Base-by-base conservation (phyloP, 2,329 filamentous ascomycete species). In the Claviceps maximensis region DNA sequence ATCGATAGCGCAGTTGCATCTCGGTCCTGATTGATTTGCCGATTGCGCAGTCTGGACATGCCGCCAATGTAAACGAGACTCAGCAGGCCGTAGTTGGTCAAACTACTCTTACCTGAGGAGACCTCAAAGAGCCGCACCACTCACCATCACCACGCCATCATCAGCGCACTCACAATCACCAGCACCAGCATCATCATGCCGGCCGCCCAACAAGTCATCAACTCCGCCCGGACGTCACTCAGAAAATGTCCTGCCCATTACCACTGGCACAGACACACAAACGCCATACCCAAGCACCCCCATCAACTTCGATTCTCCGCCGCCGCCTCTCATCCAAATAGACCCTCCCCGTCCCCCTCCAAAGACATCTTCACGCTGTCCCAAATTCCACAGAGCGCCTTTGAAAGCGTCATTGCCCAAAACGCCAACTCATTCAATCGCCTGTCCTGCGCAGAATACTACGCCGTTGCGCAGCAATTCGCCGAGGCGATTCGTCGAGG, bases 391-490 rank as follows among this genome's bases (percentile, higher is more conserved):
- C 40, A 53, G 2, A 40, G 52, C n/a, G 51, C 54, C 7, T 62
- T 68, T 21, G 57, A 59, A 36, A 27, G 25, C 5, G 53, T 58
- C 27, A 54, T 65, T 9, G 49, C 47, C 29, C 51, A 33, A 23
- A 54, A 57, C 27, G 51, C 42, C 6, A 54, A 55, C 13, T 38
- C 51, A 2, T 59, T 64, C 50, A 51, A 52, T 7, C 55, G 45
- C 17, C 45, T 60, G n/a, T 58, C 58, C 1, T 50, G 61, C 6
- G 54, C 56, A 2, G 54, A 61, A 45, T 68, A 66, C 41, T 61
- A 62, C 42, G 52, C 56, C 6, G 54, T 57, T 40, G 56, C 57
- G 12, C 50, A 57, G 13, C 58, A 47, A 17, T 65, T 65, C 40
- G 40, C 55, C 1, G 54, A 58, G 2, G 58, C 60, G 2, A 51